phyloP scores from a whole-genome alignment of 2,329 filamentous ascomycete species.

The Sporothrix globosa region DNA sequence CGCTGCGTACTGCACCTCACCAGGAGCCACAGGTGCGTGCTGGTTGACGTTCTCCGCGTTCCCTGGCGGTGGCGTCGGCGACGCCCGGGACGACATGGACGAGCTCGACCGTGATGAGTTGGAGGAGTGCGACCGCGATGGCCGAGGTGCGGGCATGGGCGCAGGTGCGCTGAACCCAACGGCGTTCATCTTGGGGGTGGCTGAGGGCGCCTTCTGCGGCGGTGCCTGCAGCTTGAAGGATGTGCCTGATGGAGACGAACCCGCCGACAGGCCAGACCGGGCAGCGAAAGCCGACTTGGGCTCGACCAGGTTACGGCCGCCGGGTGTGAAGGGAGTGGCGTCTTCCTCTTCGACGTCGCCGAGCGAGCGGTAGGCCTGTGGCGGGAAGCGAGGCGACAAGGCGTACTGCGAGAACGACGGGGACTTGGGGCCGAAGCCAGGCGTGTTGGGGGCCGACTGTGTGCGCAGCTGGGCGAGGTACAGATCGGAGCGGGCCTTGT shows the following conservation, averaged over 20 bases:
- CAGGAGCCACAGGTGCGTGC: conserved; percentile 70
- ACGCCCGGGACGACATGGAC: conserved; percentile 36
- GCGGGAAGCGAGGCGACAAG: conserved; percentile 64
- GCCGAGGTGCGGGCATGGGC: conserved; percentile 24
- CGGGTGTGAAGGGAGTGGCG: conserved; percentile 56
- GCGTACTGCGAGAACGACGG: conserved; percentile 59
- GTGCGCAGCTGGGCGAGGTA: conserved; percentile 84
- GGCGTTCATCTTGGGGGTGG: conserved; percentile 71
- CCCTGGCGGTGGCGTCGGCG: conserved; percentile 40
- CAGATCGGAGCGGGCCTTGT: conserved; percentile 90
- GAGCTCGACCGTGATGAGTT: conserved; percentile 28
- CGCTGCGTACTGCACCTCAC: conserved; percentile 80
- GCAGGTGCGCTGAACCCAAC: conserved; percentile 58
- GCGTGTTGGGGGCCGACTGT: conserved; percentile 93
- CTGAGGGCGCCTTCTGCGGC: conserved; percentile 74
- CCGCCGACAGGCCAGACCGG: conserved; percentile 40
- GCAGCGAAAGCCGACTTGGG: conserved; percentile 65
- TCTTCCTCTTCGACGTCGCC: conserved; percentile 47
- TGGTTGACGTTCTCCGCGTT: conserved; percentile 56
- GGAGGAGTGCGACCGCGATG: conserved; percentile 21
- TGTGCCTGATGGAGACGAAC: conserved; percentile 44
- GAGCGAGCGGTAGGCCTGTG: conserved; percentile 55
- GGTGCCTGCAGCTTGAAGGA: conserved; percentile 83
- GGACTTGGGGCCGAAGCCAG: conserved; percentile 76
- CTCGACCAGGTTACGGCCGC: conserved; percentile 58